These are phyloP conservation scores for Hanseniaspora lindneri DNA, from an alignment of 805 yeast genomes.

Conservation along the genomic window DNA sequence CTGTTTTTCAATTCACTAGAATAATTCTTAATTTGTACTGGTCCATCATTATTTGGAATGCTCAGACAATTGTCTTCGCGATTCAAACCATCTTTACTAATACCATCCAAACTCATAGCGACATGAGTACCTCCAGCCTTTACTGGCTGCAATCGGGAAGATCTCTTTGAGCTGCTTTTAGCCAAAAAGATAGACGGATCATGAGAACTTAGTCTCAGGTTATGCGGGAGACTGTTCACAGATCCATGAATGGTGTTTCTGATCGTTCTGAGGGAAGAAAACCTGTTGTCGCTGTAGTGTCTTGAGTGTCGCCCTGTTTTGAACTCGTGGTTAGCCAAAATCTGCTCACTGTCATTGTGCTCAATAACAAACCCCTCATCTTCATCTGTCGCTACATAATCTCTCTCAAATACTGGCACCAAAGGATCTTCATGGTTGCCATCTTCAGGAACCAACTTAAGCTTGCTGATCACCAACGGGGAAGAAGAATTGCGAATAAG, in stretches of 20 bases:
- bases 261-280: slow-evolving; percentile 2
- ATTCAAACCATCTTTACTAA: too few species aligned
- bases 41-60: too few species aligned
- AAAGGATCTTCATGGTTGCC: neutral
- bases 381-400: neutral
- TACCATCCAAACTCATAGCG: too few species aligned
- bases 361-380: neutral
- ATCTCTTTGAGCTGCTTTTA: slow-evolving; percentile 1
- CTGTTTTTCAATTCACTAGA: too few species aligned
- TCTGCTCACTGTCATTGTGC: slow-evolving; percentile 3
- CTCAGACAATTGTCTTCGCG: too few species aligned
- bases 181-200: neutral
- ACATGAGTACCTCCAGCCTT: neutral
- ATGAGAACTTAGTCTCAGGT: neutral
- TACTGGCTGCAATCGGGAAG: neutral
- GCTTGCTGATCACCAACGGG: neutral
- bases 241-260: slow-evolving; percentile 14
- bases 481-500: neutral
- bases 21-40: too few species aligned
- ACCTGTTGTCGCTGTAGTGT: neutral
- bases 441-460: neutral
- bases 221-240: neutral
- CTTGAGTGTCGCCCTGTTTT: slow-evolving; percentile 10
- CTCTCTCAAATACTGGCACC: too few species aligned
- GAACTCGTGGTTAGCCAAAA: slow-evolving; percentile 4